Conservation (phyloP, 306 rosid genomes). For the Phaseolus lunatus region DNA sequence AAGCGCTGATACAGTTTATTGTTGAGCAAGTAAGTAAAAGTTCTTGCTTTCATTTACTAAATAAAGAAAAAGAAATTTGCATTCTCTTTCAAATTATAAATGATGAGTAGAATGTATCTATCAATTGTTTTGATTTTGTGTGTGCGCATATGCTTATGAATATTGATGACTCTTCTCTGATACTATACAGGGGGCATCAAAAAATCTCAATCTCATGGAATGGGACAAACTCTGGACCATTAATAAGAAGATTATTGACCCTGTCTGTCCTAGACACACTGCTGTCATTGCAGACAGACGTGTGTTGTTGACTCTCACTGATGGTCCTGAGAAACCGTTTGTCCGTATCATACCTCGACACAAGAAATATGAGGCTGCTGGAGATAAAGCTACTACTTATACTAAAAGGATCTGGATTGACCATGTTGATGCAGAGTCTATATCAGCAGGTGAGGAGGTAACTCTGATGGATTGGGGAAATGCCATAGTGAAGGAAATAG, state of each 20-base stretch:
- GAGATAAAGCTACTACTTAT: slow-evolving; percentile 79
- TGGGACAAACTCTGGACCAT: slow-evolving; percentile 99
- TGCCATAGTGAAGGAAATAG: slow-evolving; percentile 75
- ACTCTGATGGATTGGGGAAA: slow-evolving; percentile 98
- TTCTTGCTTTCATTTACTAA: slow-evolving; percentile 29
- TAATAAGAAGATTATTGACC: slow-evolving; percentile 93
- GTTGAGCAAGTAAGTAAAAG: slow-evolving; percentile 77
- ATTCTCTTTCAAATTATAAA: slow-evolving; percentile 34
- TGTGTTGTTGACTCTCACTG: slow-evolving; percentile 70
- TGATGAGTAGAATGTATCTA: neutral
- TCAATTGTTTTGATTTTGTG: neutral
- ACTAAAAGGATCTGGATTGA: slow-evolving; percentile 79
- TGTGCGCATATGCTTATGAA: slow-evolving; percentile 28
- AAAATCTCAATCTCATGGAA: slow-evolving; percentile 97
- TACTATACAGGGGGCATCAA: slow-evolving; percentile 81
- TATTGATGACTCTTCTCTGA: slow-evolving; percentile 36
- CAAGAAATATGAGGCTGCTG: slow-evolving; percentile 88
- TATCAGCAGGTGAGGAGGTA: slow-evolving; percentile 79
- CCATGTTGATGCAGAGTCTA: slow-evolving; percentile 69
- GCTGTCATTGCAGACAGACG: slow-evolving; percentile 74
- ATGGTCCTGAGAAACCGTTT: slow-evolving; percentile 89
- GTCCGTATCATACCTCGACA: slow-evolving; percentile 83
- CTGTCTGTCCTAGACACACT: slow-evolving; percentile 94
- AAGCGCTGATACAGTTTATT: slow-evolving; percentile 87
- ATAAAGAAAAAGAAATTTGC: slow-evolving; percentile 11